A percentile compares a stretch with the other conserved stretches of the same genome.
phyloP scores from a whole-genome alignment of 176 grass and related monocot species.

The Echinochloa phyllopogon region DNA sequence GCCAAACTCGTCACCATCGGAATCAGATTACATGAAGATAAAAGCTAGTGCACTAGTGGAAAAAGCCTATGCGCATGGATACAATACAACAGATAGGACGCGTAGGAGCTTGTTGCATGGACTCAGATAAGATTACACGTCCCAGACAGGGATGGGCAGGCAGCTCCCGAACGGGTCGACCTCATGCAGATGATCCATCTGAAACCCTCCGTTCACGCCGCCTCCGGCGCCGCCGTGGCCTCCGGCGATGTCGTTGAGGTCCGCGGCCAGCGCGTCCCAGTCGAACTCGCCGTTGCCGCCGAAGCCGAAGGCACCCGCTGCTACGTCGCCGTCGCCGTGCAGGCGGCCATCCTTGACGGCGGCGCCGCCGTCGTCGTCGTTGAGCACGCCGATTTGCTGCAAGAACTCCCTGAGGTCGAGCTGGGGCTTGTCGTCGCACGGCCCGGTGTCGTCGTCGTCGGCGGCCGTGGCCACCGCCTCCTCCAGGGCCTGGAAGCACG shows the following conservation, averaged over 20 bases:
- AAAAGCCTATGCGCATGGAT: slow-evolving; percentile 1
- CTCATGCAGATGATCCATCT: slow-evolving; percentile 81
- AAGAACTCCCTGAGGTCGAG: slow-evolving; percentile 97
- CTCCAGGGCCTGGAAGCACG: slow-evolving; percentile 60
- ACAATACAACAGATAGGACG: background rate
- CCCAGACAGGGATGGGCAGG: slow-evolving; percentile 89
- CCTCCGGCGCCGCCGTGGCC: slow-evolving; percentile 37
- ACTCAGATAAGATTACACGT: slow-evolving; percentile 53
- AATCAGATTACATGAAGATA: slow-evolving; percentile 34
- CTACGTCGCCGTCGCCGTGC: slow-evolving; percentile 14
- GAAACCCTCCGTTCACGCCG: slow-evolving; percentile 50
- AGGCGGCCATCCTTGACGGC: slow-evolving; percentile 1
- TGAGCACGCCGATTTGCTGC: slow-evolving; percentile 94
- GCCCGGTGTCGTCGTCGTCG: slow-evolving; percentile 38
- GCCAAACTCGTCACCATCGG: slow-evolving; percentile 3
- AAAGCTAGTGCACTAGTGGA: background rate
- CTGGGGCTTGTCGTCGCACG: slow-evolving; percentile 72
- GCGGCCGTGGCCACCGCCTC: slow-evolving; percentile 32
- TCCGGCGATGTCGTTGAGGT: slow-evolving; percentile 68
- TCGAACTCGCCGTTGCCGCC: slow-evolving; percentile 69
- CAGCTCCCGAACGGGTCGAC: slow-evolving; percentile 59
- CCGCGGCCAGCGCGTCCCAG: slow-evolving; percentile 85
- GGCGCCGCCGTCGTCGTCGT: slow-evolving; percentile 37
- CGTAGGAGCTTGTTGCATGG: background rate
- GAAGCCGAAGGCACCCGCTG: slow-evolving; percentile 38